These are phyloP conservation scores for Arachis hypogaea DNA, from an alignment of 306 rosid genomes.

Conservation along the genomic window DNA sequence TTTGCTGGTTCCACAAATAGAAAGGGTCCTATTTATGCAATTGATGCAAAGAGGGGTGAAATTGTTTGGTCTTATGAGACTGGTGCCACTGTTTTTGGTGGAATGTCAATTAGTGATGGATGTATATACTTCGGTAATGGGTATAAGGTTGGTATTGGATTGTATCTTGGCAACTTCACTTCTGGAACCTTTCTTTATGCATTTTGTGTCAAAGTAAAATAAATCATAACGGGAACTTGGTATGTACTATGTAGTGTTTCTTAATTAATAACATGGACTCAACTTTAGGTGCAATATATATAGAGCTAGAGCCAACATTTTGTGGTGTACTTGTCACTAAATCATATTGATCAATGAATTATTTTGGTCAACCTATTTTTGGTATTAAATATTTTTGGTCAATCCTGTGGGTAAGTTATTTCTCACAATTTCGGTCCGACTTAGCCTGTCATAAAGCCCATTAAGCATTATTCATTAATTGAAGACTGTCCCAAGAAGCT, in stretches of 20 bases:
- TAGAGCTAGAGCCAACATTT: not conserved
- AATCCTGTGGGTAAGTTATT: too few relatives aligned
- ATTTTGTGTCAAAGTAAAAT: slow-evolving; percentile 18
- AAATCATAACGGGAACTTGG: not conserved
- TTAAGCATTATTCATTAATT: too few relatives aligned
- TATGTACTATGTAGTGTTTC: not conserved
- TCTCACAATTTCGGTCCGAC: too few relatives aligned
- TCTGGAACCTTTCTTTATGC: slow-evolving; percentile 31
- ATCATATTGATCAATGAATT: not conserved
- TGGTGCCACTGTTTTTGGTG: slow-evolving; percentile 57
- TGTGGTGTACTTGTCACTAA: not conserved
- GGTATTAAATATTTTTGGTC: too few relatives aligned
- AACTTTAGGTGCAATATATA: not conserved
- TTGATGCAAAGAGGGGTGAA: slow-evolving; percentile 47
- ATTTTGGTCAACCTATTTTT: too few relatives aligned
- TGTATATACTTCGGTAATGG: slow-evolving; percentile 66
- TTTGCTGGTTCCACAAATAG: slow-evolving; percentile 56
- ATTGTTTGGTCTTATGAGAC: slow-evolving; percentile 57
- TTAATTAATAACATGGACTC: not conserved
- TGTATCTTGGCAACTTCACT: not conserved
- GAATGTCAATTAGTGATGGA: slow-evolving; percentile 58
- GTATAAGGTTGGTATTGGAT: slow-evolving; percentile 28
- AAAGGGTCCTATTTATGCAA: slow-evolving; percentile 55
- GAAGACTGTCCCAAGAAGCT: too few relatives aligned
- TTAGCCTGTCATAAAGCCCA: too few relatives aligned